Percentiles rank a stretch among this genome's conserved stretches.
Conservation (phyloP, 2,329 filamentous ascomycete species). For the Penicillium sp. region DNA sequence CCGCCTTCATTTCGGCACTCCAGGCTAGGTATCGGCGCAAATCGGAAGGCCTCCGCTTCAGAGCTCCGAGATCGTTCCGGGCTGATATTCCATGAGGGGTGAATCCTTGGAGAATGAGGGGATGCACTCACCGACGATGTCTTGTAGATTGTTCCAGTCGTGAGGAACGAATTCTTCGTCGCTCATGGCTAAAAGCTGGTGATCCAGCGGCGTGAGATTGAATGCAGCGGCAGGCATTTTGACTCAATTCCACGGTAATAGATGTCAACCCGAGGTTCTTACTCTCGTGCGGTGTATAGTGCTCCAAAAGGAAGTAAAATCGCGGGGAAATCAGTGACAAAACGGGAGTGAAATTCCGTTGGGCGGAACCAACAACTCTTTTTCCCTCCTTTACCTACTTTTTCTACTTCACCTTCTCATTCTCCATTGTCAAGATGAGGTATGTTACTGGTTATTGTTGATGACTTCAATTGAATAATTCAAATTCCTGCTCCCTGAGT, state of each 20-base stretch:
- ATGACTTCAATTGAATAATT: neutral
- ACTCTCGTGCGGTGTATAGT: neutral
- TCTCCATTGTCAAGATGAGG: constrained; percentile 28
- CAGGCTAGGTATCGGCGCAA: constrained; percentile 61
- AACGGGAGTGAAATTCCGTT: constrained; percentile 22
- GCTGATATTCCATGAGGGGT: constrained; percentile 29
- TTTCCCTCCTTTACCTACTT: constrained; percentile 2
- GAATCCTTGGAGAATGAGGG: constrained; percentile 5
- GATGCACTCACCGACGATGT: constrained; percentile 50
- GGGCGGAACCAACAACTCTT: constrained; percentile 13
- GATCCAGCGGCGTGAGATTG: constrained; percentile 52
- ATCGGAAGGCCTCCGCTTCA: constrained; percentile 61
- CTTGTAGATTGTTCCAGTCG: constrained; percentile 53
- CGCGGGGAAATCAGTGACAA: constrained; percentile 5
- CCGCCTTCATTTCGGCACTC: constrained; percentile 54
- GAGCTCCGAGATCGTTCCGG: constrained; percentile 54
- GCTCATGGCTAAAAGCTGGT: constrained; percentile 49
- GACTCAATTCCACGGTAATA: too few relatives aligned
- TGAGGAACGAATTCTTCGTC: constrained; percentile 55
- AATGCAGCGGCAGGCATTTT: constrained; percentile 36
- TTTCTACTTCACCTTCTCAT: neutral
- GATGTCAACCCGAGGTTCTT: neutral
- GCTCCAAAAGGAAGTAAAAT: constrained; percentile 5
- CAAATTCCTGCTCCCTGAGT: neutral
- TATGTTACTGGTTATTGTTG: constrained; percentile 9